Evolutionary conservation across 1,284 basidiomycete species (phyloP).

Genomic region (Hymenochaete sp.): DNA sequence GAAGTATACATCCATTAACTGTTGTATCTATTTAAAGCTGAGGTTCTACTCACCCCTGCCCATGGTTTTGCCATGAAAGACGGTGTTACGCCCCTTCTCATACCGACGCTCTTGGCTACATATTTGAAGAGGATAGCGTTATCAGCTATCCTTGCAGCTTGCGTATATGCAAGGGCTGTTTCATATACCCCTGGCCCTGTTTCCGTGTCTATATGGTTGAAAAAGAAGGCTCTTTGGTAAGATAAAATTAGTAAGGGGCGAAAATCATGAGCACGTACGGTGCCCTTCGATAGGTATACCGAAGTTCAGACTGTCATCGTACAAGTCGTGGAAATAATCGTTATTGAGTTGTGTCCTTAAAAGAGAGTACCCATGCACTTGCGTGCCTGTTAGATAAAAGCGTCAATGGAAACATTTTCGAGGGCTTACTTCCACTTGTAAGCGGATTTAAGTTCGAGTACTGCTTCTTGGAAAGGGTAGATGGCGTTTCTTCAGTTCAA

Average conservation of each 20-base stretch:
- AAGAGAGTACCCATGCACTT: slow-evolving; percentile 93
- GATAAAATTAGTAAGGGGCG: neutral
- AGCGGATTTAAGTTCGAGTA: slow-evolving; percentile 70
- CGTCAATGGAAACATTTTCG: neutral
- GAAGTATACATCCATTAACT: neutral
- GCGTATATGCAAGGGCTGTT: slow-evolving; percentile 87
- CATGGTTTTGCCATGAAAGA: slow-evolving; percentile 99
- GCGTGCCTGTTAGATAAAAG: slow-evolving; percentile 1
- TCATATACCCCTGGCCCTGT: slow-evolving; percentile 92
- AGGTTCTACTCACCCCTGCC: slow-evolving; percentile 57
- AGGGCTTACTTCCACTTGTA: slow-evolving; percentile 79
- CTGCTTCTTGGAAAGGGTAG: slow-evolving; percentile 67
- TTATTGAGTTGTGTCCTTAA: slow-evolving; percentile 82
- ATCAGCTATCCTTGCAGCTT: slow-evolving; percentile 83
- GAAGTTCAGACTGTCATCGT: slow-evolving; percentile 69
- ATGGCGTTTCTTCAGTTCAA: slow-evolving; percentile 60
- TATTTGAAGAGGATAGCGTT: slow-evolving; percentile 93
- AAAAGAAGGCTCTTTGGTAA: neutral
- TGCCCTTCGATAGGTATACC: slow-evolving; percentile 86
- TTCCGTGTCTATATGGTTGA: slow-evolving; percentile 78
- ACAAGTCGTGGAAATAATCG: slow-evolving; percentile 85
- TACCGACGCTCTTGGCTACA: slow-evolving; percentile 85
- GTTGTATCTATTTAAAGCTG: neutral
- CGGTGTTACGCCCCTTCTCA: slow-evolving; percentile 81
- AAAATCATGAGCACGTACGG: slow-evolving; percentile 46